These are phyloP conservation scores for Eutrema yunnanense DNA, from an alignment of 345 rosid genomes.

Conservation along the genomic window DNA sequence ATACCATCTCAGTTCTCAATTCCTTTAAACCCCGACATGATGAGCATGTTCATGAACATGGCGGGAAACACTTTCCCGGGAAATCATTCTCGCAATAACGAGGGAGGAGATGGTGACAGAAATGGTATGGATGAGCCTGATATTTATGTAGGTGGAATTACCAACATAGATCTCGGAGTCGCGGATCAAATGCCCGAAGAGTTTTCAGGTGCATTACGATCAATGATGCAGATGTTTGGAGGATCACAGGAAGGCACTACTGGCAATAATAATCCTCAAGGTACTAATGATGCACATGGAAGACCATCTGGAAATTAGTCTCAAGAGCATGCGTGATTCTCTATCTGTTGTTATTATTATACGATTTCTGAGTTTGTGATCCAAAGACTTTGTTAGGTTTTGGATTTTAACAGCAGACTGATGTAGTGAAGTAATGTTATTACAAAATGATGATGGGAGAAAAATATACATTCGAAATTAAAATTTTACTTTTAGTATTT, in stretches of 20 bases:
- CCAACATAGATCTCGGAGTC: slow-evolving; percentile 22
- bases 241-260: slow-evolving; percentile 33
- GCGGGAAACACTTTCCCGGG: slow-evolving; percentile 13
- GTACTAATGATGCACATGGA: slow-evolving; percentile 28
- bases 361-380: neutral
- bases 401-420: neutral
- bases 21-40: slow-evolving; percentile 18
- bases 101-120: slow-evolving; percentile 11
- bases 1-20: slow-evolving; percentile 21
- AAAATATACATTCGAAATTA: neutral
- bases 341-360: neutral
- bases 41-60: slow-evolving; percentile 37
- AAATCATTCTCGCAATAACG: neutral
- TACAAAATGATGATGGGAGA: neutral
- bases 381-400: slow-evolving; percentile 20
- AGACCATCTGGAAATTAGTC: slow-evolving; percentile 33
- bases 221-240: slow-evolving; percentile 70
- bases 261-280: slow-evolving; percentile 30
- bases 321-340: neutral
- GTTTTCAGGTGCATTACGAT: slow-evolving; percentile 51
- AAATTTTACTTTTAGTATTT: neutral
- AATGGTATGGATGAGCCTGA: slow-evolving; percentile 24
- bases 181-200: slow-evolving; percentile 33
- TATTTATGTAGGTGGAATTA: slow-evolving; percentile 12
- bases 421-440: slow-evolving; percentile 3